Percentiles rank a stretch among this genome's conserved stretches.
These are phyloP conservation scores for Iris pallida DNA, from an alignment of 116 monocot species.

Conservation along the genomic window DNA sequence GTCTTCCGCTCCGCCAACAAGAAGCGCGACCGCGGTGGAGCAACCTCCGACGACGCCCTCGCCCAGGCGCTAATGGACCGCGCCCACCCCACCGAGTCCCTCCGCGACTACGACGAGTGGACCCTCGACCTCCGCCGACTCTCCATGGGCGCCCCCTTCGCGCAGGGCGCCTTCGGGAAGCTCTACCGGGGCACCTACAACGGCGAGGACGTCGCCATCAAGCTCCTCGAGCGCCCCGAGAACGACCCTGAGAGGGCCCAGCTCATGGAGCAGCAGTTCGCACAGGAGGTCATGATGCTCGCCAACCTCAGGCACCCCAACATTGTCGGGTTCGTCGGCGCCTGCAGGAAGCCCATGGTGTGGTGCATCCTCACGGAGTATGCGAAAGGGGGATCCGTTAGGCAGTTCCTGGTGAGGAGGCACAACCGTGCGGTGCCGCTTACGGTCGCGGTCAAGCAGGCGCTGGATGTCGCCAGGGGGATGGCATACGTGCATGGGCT, in stretches of 20 bases:
- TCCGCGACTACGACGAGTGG: slow-evolving; percentile 83
- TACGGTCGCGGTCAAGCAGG: slow-evolving; percentile 83
- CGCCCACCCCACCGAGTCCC: slow-evolving; percentile 54
- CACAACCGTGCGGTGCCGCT: slow-evolving; percentile 78
- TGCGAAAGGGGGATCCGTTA: slow-evolving; percentile 86
- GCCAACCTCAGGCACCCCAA: slow-evolving; percentile 78
- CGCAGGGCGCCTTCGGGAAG: slow-evolving; percentile 96
- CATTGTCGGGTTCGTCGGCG: slow-evolving; percentile 85
- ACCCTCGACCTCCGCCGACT: slow-evolving; percentile 72
- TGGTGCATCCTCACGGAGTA: slow-evolving; percentile 99
- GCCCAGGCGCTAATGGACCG: slow-evolving; percentile 79
- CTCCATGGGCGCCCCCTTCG: slow-evolving; percentile 84
- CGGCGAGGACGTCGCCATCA: slow-evolving; percentile 93
- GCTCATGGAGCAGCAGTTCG: slow-evolving; percentile 95
- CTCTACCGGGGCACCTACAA: slow-evolving; percentile 85
- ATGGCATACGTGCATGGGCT: slow-evolving; percentile 96
- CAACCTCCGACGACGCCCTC: slow-evolving; percentile 59
- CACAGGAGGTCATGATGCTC: slow-evolving; percentile 97
- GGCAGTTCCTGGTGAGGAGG: slow-evolving; percentile 79
- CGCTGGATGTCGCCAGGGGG: slow-evolving; percentile 90
- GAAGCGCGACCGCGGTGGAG: slow-evolving; percentile 24
- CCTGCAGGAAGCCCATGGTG: slow-evolving; percentile 85
- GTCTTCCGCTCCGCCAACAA: slow-evolving; percentile 43
- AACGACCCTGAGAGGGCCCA: slow-evolving; percentile 67
- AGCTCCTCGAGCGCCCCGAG: slow-evolving; percentile 86